Conservation (phyloP, 805 yeast species). For the Wickerhamiella nectarea region DNA sequence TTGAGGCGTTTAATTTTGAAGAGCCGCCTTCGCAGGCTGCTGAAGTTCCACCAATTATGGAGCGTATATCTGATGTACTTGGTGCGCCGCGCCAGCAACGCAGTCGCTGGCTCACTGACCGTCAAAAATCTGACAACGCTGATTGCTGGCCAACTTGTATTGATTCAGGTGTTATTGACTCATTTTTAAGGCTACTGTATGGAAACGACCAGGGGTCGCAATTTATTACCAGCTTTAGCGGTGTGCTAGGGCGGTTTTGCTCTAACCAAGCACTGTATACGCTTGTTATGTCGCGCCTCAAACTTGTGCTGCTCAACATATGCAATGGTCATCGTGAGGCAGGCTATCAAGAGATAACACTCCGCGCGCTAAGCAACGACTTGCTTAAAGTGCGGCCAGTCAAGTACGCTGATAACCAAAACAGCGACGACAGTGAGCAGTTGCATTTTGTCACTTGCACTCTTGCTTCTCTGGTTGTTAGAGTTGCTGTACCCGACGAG, state of each 20-base stretch:
- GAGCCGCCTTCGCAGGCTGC: background rate
- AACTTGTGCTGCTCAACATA: background rate
- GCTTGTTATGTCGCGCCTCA: background rate
- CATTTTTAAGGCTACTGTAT: background rate
- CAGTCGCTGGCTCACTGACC: constrained; percentile 1
- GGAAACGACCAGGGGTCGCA: background rate
- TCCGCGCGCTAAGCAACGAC: background rate
- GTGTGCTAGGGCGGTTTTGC: background rate
- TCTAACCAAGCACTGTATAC: background rate
- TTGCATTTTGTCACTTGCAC: background rate
- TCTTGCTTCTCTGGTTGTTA: no score
- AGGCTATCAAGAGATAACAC: background rate
- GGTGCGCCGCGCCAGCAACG: background rate
- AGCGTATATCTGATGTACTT: background rate
- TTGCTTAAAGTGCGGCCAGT: background rate
- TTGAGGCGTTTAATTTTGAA: background rate
- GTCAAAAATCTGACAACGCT: background rate
- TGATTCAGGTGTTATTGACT: background rate
- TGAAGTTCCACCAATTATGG: background rate
- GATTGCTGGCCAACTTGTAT: background rate
- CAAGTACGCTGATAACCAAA: background rate
- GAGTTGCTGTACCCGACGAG: no score
- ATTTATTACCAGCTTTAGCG: background rate
- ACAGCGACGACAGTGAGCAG: background rate
- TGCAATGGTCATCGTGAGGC: background rate